These are phyloP conservation scores for Bipolaris victoriae DNA, from an alignment of 2,329 filamentous ascomycete species.

Conservation along the genomic window DNA sequence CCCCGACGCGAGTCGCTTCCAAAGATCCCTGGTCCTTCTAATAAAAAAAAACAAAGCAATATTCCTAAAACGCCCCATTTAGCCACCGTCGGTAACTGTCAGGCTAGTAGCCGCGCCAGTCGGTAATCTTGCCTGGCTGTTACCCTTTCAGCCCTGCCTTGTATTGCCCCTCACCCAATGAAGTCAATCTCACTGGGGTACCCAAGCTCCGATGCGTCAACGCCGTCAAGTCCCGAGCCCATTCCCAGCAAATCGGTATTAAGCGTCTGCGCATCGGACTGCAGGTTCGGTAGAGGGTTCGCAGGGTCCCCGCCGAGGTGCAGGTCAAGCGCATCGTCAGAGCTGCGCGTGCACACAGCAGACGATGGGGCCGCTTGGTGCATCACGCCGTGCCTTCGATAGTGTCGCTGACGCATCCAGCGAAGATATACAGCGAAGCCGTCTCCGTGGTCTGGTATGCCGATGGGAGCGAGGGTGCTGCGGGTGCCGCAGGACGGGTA, in stretches of 20 bases:
- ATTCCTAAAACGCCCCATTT: not conserved
- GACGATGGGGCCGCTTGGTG: conserved; percentile 66
- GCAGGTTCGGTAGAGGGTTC: not conserved
- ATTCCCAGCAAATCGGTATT: conserved; percentile 8
- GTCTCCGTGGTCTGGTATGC: conserved; percentile 31
- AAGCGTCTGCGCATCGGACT: not conserved
- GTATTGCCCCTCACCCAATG: conserved; percentile 6
- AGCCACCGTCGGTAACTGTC: not conserved
- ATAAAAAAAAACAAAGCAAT: not conserved
- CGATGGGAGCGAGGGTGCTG: conserved; percentile 24
- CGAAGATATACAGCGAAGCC: conserved; percentile 32
- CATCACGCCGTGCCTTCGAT: conserved; percentile 3
- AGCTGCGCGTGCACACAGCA: conserved; percentile 78
- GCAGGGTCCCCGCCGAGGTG: not conserved
- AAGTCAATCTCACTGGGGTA: conserved; percentile 17
- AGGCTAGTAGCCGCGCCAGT: not conserved
- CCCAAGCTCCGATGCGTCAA: not conserved
- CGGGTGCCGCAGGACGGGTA: conserved; percentile 21
- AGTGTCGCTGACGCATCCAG: conserved; percentile 28
- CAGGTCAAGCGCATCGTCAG: not conserved
- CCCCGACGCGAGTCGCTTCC: not conserved
- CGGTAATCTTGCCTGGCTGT: not conserved
- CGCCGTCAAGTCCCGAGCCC: conserved; percentile 10
- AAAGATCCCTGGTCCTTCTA: not conserved
- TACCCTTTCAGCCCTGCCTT: not conserved